A percentile compares a stretch with the other conserved stretches of the same genome.
Conservation (phyloP, 208 protist species). For the Wallacemonas sp. region DNA sequence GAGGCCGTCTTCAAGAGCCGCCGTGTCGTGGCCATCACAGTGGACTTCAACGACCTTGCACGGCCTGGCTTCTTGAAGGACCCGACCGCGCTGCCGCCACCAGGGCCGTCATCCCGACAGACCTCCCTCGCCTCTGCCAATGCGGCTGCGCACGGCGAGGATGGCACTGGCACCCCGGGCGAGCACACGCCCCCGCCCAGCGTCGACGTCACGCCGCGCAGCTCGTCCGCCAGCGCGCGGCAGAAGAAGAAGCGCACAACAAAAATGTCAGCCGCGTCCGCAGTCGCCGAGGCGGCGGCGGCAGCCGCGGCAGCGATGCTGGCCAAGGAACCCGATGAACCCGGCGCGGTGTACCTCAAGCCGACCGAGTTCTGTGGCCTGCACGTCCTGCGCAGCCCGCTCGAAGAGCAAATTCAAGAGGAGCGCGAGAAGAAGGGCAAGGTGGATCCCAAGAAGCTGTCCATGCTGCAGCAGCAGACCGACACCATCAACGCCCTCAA, state of each 20-base stretch:
- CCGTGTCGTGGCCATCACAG: constrained; percentile 50
- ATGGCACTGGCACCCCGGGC: not conserved
- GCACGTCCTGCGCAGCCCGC: constrained; percentile 44
- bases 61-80: constrained; percentile 49
- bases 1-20: constrained; percentile 81
- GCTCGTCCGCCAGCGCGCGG: not conserved
- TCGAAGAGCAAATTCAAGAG: constrained; percentile 75
- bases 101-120: not conserved
- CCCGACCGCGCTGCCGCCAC: constrained; percentile 24
- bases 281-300: constrained; percentile 6
- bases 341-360: constrained; percentile 44
- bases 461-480: constrained; percentile 71
- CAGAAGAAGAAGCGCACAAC: constrained; percentile 7
- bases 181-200: constrained; percentile 6
- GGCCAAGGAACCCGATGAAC: constrained; percentile 13
- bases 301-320: not conserved
- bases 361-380: constrained; percentile 77
- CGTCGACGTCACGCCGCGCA: not conserved
- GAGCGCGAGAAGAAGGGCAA: constrained; percentile 84
- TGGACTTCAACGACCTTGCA: constrained; percentile 82
- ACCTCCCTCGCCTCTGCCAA: not conserved
- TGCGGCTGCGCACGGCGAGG: not conserved
- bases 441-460: constrained; percentile 74
- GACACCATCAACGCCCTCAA: constrained; percentile 65
- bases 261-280: not conserved